Percentiles rank a stretch among this genome's conserved stretches.
Evolutionary conservation across 2,329 filamentous ascomycete genomes (phyloP).

Genomic region (Penicillium brevicompactum): DNA sequence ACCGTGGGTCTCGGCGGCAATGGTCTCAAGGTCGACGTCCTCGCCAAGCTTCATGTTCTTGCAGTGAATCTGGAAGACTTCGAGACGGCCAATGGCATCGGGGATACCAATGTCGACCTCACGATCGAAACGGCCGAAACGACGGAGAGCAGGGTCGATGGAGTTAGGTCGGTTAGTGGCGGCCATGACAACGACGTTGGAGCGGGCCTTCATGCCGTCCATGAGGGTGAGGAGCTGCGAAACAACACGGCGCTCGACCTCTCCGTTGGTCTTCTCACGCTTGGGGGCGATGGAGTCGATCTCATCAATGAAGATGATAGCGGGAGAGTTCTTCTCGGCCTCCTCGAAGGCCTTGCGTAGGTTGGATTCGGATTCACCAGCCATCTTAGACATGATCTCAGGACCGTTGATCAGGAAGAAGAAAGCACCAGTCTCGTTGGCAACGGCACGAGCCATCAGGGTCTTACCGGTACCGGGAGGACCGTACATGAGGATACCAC

Average conservation of each 20-base stretch:
- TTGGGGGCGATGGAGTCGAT: slow-evolving; percentile 99
- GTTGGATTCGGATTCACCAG: slow-evolving; percentile 98
- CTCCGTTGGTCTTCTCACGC: slow-evolving; percentile 99
- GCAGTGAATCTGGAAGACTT: slow-evolving; percentile 99
- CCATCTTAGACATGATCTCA: slow-evolving; percentile 99
- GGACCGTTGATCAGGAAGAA: slow-evolving; percentile 99
- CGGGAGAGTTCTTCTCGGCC: slow-evolving; percentile 98
- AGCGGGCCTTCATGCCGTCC: slow-evolving; percentile 99
- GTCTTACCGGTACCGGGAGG: slow-evolving; percentile 99
- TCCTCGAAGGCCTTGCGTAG: slow-evolving; percentile 99
- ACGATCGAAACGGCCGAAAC: slow-evolving; percentile 98
- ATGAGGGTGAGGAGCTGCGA: slow-evolving; percentile 96
- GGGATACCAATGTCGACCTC: slow-evolving; percentile 98
- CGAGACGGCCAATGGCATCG: slow-evolving; percentile 95
- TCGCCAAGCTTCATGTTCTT: slow-evolving; percentile 99
- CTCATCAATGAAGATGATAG: slow-evolving; percentile 99
- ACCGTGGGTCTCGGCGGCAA: slow-evolving; percentile 96
- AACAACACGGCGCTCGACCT: slow-evolving; percentile 97
- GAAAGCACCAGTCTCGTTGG: slow-evolving; percentile 98
- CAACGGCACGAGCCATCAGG: slow-evolving; percentile 96
- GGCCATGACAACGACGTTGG: slow-evolving; percentile 98
- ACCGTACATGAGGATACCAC: slow-evolving; percentile 94
- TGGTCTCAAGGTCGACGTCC: slow-evolving; percentile 94
- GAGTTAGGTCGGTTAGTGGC: slow-evolving; percentile 99
- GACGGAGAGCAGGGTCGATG: slow-evolving; percentile 94